Evolutionary conservation across 2,329 filamentous ascomycete genomes (phyloP).

Genomic region (Alternaria metachromatica): DNA sequence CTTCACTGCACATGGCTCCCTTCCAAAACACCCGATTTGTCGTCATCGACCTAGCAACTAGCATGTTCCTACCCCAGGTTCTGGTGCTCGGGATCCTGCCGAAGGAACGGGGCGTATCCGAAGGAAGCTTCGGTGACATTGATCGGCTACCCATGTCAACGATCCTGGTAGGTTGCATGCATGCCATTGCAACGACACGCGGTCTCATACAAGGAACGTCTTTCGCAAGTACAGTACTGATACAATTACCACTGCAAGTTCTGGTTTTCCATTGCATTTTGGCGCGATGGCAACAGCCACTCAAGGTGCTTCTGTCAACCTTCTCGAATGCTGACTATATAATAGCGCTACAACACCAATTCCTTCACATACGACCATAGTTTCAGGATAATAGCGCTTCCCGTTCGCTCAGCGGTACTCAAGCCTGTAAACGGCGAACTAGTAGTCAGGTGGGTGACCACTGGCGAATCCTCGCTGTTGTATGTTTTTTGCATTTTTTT

Average conservation of each 20-base stretch:
- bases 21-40: background rate
- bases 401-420: constrained; percentile 11
- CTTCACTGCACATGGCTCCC: background rate
- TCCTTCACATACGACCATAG: constrained; percentile 11
- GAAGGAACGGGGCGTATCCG: constrained; percentile 14
- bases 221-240: background rate
- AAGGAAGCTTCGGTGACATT: constrained; percentile 8
- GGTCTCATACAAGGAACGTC: background rate
- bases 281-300: background rate
- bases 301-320: background rate
- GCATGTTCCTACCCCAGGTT: constrained; percentile 7
- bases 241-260: background rate
- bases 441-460: constrained; percentile 18
- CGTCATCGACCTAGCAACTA: background rate
- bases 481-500: constrained; percentile 10
- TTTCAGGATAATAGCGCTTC: constrained; percentile 5
- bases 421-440: constrained; percentile 4
- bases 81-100: constrained; percentile 8
- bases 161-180: constrained; percentile 13
- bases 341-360: background rate
- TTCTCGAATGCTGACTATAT: background rate
- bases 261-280: background rate
- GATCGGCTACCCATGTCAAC: constrained; percentile 19
- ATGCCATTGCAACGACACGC: constrained; percentile 13
- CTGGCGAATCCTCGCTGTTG: constrained; percentile 13